Evolutionary conservation across 139 green algal genomes (phyloP).

Genomic region (Monoraphidium neglectum): DNA sequence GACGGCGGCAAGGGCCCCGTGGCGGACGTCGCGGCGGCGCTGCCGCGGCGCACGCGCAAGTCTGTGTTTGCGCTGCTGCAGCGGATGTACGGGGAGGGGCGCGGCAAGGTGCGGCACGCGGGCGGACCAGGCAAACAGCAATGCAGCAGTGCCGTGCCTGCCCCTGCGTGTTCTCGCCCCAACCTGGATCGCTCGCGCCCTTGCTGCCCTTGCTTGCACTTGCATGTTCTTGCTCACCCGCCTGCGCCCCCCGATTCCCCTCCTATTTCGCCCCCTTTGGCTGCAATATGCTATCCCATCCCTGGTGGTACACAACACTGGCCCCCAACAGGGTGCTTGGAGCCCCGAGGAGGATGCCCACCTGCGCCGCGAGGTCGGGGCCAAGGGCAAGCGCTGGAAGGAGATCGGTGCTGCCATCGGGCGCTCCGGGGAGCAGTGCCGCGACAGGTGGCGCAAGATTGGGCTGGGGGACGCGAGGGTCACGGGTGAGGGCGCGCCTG

Average conservation of each 20-base stretch:
- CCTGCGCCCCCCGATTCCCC: too few relatives aligned
- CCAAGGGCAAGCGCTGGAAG: conserved; percentile 57
- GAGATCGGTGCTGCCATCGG: conserved; percentile 55
- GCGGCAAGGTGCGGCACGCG: conserved; percentile 42
- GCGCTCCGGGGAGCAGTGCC: conserved; percentile 22
- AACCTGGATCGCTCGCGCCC: too few relatives aligned
- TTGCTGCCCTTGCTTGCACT: too few relatives aligned
- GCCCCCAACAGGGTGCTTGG: conserved; percentile 57
- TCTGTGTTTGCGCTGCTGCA: conserved; percentile 57
- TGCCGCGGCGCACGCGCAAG: conserved; percentile 71
- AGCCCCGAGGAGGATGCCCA: conserved; percentile 50
- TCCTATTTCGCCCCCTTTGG: background rate
- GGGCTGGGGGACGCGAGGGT: conserved; percentile 49
- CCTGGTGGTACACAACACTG: background rate
- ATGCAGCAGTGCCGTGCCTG: too few relatives aligned
- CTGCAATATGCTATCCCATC: background rate
- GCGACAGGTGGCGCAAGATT: conserved; percentile 44
- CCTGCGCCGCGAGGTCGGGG: conserved; percentile 54
- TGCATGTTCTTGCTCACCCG: too few relatives aligned
- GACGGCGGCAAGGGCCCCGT: conserved; percentile 1
- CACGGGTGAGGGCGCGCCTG: background rate
- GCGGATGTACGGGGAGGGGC: conserved; percentile 54
- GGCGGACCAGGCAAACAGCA: background rate
- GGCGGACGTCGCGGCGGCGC: conserved; percentile 37
- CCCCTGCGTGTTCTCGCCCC: background rate